These are phyloP conservation scores for Fusarium newnesense DNA, from an alignment of 2,329 filamentous ascomycete genomes.

Conservation along the genomic window DNA sequence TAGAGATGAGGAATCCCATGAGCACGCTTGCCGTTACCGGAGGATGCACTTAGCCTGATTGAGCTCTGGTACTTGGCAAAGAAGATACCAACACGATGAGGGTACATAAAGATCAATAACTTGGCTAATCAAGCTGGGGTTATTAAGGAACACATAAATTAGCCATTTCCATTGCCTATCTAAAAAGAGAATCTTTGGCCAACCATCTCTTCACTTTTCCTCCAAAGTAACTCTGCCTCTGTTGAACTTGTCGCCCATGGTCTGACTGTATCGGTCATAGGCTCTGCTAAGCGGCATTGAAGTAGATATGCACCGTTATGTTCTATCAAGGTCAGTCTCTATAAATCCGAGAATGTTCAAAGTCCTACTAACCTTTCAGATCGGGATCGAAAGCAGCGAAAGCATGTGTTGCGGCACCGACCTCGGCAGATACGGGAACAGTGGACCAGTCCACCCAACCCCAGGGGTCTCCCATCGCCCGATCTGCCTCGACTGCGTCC, in stretches of 20 bases:
- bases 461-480: constrained; percentile 7
- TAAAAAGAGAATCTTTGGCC: constrained; percentile 12
- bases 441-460: constrained; percentile 18
- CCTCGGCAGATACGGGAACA: not conserved
- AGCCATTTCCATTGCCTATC: accelerated
- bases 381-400: constrained; percentile 30
- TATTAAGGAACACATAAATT: accelerated
- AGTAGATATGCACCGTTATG: constrained; percentile 22
- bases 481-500: not conserved
- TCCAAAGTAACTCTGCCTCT: constrained; percentile 28
- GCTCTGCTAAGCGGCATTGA: constrained; percentile 20
- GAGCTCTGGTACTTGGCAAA: not conserved
- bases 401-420: constrained; percentile 24
- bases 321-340: not conserved
- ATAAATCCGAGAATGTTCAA: accelerated
- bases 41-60: not conserved
- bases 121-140: accelerated
- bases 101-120: not conserved
- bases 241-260: constrained; percentile 24
- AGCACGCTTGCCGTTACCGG: not conserved
- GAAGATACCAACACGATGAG: not conserved
- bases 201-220: constrained; percentile 26
- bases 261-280: constrained; percentile 8
- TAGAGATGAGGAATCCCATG: not conserved
- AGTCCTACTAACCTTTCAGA: not conserved